phyloP scores from a whole-genome alignment of 140 eudicot genomes.

The Stevia rebaudiana region DNA sequence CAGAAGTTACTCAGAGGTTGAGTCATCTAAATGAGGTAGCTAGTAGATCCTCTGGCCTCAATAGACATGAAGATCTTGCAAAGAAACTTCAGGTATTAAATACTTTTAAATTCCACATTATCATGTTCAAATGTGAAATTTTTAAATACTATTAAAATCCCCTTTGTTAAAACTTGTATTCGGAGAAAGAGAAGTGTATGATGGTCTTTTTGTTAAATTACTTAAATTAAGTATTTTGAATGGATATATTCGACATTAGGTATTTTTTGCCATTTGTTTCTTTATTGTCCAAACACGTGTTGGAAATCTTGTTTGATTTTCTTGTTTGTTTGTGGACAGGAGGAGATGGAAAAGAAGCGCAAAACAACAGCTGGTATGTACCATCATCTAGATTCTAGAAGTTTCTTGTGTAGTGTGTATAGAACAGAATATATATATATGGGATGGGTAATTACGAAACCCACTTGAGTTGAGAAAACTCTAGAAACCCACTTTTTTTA shows the following conservation, averaged over 20 bases:
- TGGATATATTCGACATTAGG: too few species aligned
- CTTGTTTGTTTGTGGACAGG: constrained; percentile 47
- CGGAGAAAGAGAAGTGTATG: too few species aligned
- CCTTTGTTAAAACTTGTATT: too few species aligned
- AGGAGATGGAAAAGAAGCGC: constrained; percentile 75
- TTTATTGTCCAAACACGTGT: not conserved
- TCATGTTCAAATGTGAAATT: not conserved
- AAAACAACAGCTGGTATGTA: constrained; percentile 46
- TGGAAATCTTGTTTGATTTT: constrained; percentile 14
- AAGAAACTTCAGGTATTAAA: constrained; percentile 66
- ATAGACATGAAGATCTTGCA: constrained; percentile 77
- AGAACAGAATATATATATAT: not conserved
- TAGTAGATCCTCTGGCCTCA: constrained; percentile 43
- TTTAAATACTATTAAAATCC: too few species aligned
- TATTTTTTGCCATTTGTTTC: too few species aligned
- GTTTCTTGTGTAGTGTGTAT: not conserved
- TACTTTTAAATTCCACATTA: not conserved
- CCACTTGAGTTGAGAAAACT: too few species aligned
- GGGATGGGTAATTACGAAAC: too few species aligned
- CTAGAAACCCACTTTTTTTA: too few species aligned
- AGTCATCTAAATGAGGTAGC: constrained; percentile 57
- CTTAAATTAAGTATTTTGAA: too few species aligned
- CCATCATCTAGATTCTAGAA: not conserved
- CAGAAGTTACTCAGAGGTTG: constrained; percentile 80
- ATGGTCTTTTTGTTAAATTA: too few species aligned